A percentile compares a stretch with the other conserved stretches of the same genome.
Conservation (phyloP, 164 flowering plant genomes). For the Echeveria elegans region DNA sequence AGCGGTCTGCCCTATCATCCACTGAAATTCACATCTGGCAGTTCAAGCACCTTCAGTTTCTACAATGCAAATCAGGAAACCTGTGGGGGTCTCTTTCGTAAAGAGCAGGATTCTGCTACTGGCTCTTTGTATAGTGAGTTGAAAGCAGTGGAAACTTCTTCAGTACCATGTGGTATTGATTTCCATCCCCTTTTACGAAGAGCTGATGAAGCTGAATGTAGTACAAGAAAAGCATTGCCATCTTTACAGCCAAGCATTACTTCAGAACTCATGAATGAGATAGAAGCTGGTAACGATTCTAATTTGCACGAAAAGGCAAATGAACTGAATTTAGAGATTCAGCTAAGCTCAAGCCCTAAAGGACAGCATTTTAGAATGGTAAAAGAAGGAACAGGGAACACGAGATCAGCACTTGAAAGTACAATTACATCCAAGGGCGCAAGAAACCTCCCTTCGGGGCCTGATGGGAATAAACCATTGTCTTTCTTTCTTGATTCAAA, state of each 20-base stretch:
- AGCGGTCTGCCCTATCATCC: conserved; percentile 33
- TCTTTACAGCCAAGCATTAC: conserved; percentile 9
- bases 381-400: conserved; percentile 11
- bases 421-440: neutral
- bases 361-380: conserved; percentile 22
- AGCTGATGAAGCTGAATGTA: conserved; percentile 26
- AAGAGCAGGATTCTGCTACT: conserved; percentile 26
- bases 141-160: conserved; percentile 24
- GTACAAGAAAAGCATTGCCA: conserved; percentile 13
- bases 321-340: conserved; percentile 71
- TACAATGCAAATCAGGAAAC: conserved; percentile 44
- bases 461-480: neutral
- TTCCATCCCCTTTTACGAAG: conserved; percentile 88
- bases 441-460: neutral
- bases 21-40: conserved; percentile 19
- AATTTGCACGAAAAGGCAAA: conserved; percentile 26
- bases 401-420: neutral
- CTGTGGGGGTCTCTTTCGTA: conserved; percentile 36
- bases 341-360: conserved; percentile 44
- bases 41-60: conserved; percentile 51
- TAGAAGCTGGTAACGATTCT: neutral
- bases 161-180: conserved; percentile 36
- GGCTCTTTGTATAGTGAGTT: conserved; percentile 18
- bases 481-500: neutral
- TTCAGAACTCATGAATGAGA: conserved; percentile 19